Base-by-base conservation (phyloP, 345 rosid species). In the Anacardium occidentale region DNA sequence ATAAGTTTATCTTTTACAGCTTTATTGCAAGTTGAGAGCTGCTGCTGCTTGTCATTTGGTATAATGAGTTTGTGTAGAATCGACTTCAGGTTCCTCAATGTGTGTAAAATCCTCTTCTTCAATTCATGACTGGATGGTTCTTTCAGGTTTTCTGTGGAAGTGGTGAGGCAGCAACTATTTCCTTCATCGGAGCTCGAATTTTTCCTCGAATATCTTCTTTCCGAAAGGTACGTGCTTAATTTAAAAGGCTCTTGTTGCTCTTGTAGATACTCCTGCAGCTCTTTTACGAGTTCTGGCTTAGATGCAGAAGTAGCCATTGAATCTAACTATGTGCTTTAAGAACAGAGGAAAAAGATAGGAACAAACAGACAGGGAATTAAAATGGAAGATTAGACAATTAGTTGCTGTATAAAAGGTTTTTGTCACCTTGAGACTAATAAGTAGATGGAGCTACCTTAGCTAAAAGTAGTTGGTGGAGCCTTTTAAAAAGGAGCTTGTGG, bases 201-300 rank as follows among this genome's bases (percentile, higher is more conserved):
- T 70, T 66, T 72, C 45, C 63, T 42, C 22, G 51, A 59, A 18
- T 25, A 50, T 54, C 62, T 68, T 60, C 81, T 73, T 64, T 79
- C 85, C 2, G 63, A 63, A 26, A 79, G 76, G 78, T 66, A 73
- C 22, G 62, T 52, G 37, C 53, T 66, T 18, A 81, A 74, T 2
- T 32, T 62, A 60, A 79, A 84, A n/a, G 87, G 85, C 64, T 84
- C 77, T 66, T 79, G 82, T 60, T 75, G 66, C 73, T 77, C 79
- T 56, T 62, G 79, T 45, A 81, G 85, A 81, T 81, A 78, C 64
- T 84, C 79, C 73, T 69, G 32, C 17, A 77, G 80, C 74, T 59
- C 66, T 68, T 79, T 81, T 5, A 71, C 5, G 2, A 44, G 54
- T 13, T 7, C 32, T 22, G 62, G 52, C 32, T 64, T 58, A 9